Evolutionary conservation across 345 rosid genomes (phyloP), one percentile per base, ranked within the genome.

Genomic region (Pugionium dolabratum): DNA sequence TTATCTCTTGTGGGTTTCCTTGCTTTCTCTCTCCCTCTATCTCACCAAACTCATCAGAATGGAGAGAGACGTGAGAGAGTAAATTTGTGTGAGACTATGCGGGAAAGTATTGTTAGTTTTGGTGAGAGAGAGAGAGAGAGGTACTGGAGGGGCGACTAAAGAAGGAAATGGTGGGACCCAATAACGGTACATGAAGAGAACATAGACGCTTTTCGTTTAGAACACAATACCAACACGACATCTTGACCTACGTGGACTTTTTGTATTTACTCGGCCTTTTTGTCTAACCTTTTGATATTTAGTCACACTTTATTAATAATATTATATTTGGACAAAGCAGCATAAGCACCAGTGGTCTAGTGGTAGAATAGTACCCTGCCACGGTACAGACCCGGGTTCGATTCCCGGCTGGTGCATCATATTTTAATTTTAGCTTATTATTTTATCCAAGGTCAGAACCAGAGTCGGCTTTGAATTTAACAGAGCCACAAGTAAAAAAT

Each of bases 341-440:
- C 18, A 18, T 18, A 28, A 54, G 68, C 74, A 78, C 81, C 78
- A 69, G 80, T 64, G 83, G 80, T 77, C 83, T 72, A 76, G 83
- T 80, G 83, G 72, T 80, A 75, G 67, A 79, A 76, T 76, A 76
- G 81, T 85, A 83, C 82, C 87, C 81, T 88, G 82, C 85, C 84
- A 80, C 81, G 75, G 86, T 80, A 79, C 81, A 80, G 83, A 81
- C 87, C 91, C 81, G 83, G 82, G 91, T 84, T 87, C 84, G 84
- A 82, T 82, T 82, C 79, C 83, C 87, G 81, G 86, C 86, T 80
- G 87, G 84, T 84, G 88, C 91, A 67, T 0, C 18, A 18, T 0
- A 18, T 18, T 18, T 18, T 18, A 18, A 18, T 18, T 18, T 18
- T 18, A 18, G 18, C 18, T 18, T 18, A 18, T 18, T 18, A 18